Conservation (phyloP, 2,329 filamentous ascomycete genomes). For the Sarocladiaceae sp. region DNA sequence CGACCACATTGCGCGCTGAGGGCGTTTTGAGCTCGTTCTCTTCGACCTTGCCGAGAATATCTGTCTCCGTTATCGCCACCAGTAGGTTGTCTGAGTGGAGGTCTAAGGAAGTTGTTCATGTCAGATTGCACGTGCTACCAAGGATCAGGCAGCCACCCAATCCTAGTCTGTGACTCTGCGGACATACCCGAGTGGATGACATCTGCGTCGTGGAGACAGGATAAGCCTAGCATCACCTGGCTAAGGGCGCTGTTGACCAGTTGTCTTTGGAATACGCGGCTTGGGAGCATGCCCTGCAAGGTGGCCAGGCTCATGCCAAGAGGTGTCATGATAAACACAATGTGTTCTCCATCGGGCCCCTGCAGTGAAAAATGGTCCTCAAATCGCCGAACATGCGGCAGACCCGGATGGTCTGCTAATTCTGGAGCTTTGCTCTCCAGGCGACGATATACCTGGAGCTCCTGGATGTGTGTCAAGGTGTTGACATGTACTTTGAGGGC, state of each 20-base stretch:
- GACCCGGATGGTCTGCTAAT: slow-evolving; percentile 20
- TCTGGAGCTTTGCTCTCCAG: slow-evolving; percentile 14
- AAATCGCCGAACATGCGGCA: slow-evolving; percentile 23
- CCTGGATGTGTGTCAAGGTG: slow-evolving; percentile 20
- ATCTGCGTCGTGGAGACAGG: slow-evolving; percentile 19
- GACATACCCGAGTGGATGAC: slow-evolving; percentile 22
- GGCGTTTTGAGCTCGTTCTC: slow-evolving; percentile 23
- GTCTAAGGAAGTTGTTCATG: slow-evolving; percentile 23
- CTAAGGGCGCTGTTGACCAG: slow-evolving; percentile 19
- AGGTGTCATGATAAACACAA: slow-evolving; percentile 26
- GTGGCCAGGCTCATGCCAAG: slow-evolving; percentile 31
- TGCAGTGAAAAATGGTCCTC: slow-evolving; percentile 27
- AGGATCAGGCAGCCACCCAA: neutral
- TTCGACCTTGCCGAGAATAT: slow-evolving; percentile 24
- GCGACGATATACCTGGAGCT: slow-evolving; percentile 23
- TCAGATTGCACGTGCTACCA: slow-evolving; percentile 2
- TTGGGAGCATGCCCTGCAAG: slow-evolving; percentile 22
- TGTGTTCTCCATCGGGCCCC: slow-evolving; percentile 25
- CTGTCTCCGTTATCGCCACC: slow-evolving; percentile 23
- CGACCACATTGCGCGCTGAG: slow-evolving; percentile 22
- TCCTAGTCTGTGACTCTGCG: neutral
- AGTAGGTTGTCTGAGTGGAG: slow-evolving; percentile 30
- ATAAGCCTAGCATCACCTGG: slow-evolving; percentile 18
- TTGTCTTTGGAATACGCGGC: slow-evolving; percentile 18
- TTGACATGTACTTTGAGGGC: slow-evolving; percentile 28